Evolutionary conservation across 225 moss, liverwort and hornwort species (phyloP).

Genomic region (Sphagnum tenellum): DNA sequence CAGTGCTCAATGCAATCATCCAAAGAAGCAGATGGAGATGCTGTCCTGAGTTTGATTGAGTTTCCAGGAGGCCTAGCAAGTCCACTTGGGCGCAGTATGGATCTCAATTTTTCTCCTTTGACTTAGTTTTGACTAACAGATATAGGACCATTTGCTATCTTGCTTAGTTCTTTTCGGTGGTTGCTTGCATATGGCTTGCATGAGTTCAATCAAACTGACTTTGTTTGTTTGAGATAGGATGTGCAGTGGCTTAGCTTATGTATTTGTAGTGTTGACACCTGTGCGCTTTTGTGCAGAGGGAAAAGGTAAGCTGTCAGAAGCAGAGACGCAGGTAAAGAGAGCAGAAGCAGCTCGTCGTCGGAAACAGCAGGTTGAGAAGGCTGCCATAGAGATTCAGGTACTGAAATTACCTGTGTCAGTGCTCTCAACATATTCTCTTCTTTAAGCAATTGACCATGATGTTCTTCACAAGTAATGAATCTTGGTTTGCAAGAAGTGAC

Average conservation of each 20-base stretch:
- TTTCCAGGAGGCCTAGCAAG: slow-evolving; percentile 79
- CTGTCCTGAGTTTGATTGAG: slow-evolving; percentile 68
- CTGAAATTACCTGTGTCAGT: neutral
- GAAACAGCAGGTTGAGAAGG: slow-evolving; percentile 91
- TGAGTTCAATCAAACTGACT: neutral
- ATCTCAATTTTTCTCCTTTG: no score
- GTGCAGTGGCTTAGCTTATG: neutral
- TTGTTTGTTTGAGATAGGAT: neutral
- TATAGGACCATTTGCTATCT: neutral
- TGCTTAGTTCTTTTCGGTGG: neutral
- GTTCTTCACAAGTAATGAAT: no score
- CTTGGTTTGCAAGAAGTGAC: no score
- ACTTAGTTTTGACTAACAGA: no score
- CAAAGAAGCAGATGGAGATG: slow-evolving; percentile 63
- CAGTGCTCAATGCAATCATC: slow-evolving; percentile 87
- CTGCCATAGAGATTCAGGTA: slow-evolving; percentile 85
- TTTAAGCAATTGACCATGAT: no score
- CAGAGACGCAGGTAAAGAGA: slow-evolving; percentile 86
- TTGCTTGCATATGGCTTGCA: neutral
- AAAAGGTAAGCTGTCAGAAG: slow-evolving; percentile 63
- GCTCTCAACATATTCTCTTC: no score
- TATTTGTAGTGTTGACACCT: no score
- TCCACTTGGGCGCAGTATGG: slow-evolving; percentile 38
- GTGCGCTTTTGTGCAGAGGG: slow-evolving; percentile 27
- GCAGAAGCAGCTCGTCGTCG: slow-evolving; percentile 85